phyloP scores from a whole-genome alignment of 306 rosid genomes.

The Parietaria judaica region DNA sequence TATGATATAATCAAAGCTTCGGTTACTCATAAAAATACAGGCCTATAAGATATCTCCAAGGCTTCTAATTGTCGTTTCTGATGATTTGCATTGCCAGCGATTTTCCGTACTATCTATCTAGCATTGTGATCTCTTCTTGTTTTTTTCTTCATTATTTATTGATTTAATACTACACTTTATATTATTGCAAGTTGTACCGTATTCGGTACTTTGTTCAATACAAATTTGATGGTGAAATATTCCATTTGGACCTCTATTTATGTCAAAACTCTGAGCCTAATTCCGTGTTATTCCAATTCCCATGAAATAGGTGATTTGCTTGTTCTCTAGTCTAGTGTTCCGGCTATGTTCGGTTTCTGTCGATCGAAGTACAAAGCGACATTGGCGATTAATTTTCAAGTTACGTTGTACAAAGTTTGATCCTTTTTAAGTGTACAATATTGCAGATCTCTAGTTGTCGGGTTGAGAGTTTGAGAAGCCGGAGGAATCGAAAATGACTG shows the following conservation, averaged over 20 bases:
- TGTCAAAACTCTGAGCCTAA: conserved; percentile 1
- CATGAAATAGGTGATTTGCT: too few relatives aligned
- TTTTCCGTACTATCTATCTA: neutral
- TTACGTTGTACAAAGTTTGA: neutral
- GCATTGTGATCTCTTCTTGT: conserved; percentile 9
- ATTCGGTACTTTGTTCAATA: conserved; percentile 5
- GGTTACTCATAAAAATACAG: too few relatives aligned
- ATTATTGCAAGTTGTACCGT: neutral
- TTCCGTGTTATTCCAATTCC: conserved; percentile 5
- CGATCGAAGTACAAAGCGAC: too few relatives aligned
- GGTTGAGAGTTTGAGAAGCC: conserved; percentile 1
- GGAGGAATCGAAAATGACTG: conserved; percentile 32
- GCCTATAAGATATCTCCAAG: neutral
- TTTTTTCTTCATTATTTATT: conserved; percentile 8
- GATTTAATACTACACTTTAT: too few relatives aligned
- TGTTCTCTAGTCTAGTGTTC: too few relatives aligned
- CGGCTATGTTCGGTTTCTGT: neutral
- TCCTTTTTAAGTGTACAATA: conserved; percentile 2
- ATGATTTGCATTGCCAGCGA: neutral
- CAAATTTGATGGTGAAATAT: conserved; percentile 11
- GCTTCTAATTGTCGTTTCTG: neutral
- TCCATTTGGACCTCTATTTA: neutral
- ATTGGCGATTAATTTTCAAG: neutral
- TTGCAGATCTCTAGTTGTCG: neutral
- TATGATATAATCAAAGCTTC: too few relatives aligned